Evolutionary conservation across 208 protist species (phyloP).

Genomic region (Acanthamoeba royreba): DNA sequence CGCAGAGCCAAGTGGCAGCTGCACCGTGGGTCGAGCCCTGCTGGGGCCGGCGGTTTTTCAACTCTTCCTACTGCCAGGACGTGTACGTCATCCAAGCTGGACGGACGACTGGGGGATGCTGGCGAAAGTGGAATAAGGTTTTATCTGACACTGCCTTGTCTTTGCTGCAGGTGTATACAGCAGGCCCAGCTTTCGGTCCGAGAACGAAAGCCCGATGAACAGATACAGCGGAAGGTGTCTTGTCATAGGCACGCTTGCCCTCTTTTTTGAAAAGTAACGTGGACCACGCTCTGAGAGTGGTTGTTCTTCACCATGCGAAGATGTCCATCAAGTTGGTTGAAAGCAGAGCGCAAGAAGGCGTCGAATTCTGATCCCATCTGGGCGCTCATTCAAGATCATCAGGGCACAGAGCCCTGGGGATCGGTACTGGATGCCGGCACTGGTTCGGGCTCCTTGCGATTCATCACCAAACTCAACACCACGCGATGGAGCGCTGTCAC

Average conservation of each 20-base stretch:
- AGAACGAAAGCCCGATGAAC: neutral
- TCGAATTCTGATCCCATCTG: neutral
- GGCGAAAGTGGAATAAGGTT: neutral
- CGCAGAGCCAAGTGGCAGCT: neutral
- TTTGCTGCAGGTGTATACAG: neutral
- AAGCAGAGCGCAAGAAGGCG: neutral
- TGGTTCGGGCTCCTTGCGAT: neutral
- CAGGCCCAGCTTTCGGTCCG: slow-evolving; percentile 7
- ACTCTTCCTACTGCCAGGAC: neutral
- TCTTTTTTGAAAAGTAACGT: neutral
- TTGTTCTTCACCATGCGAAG: no score
- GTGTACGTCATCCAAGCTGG: neutral
- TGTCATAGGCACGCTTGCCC: neutral
- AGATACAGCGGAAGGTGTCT: neutral
- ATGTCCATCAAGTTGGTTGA: neutral
- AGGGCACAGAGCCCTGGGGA: neutral
- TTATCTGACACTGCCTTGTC: neutral
- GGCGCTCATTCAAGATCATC: neutral
- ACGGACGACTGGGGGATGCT: neutral
- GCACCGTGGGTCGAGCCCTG: neutral
- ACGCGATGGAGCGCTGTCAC: neutral
- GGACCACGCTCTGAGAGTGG: neutral
- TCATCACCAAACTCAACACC: neutral
- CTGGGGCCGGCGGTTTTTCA: neutral
- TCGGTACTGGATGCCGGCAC: slow-evolving; percentile 5